Conservation (phyloP, 768 basidiomycete genomes). For the Stropharia rugosoannulata region DNA sequence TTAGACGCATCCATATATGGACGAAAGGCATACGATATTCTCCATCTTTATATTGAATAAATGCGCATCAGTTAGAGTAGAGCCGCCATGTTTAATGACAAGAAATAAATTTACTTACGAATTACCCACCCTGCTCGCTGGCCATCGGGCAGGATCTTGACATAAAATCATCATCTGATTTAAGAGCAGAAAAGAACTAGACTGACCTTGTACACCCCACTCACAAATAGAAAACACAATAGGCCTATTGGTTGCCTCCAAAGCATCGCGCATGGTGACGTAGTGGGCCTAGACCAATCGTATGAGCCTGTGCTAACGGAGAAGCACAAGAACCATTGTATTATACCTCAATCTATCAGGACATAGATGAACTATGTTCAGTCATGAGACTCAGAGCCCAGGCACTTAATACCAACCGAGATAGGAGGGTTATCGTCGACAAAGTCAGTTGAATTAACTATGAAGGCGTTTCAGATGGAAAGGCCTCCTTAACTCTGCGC, state of each 20-base stretch:
- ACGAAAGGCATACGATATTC: slow-evolving; percentile 37
- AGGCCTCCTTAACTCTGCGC: background rate
- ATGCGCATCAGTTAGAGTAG: background rate
- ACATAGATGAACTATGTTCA: background rate
- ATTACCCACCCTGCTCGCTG: slow-evolving; percentile 43
- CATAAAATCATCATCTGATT: background rate
- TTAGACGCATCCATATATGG: background rate
- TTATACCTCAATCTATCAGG: slow-evolving; percentile 33
- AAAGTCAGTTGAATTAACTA: slow-evolving; percentile 41
- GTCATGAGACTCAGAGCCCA: background rate
- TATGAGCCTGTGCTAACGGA: background rate
- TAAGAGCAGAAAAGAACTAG: background rate
- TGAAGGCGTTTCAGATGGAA: background rate
- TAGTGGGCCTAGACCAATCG: slow-evolving; percentile 34
- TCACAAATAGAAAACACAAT: slow-evolving; percentile 53
- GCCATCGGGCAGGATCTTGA: slow-evolving; percentile 50
- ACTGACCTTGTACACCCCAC: slow-evolving; percentile 42
- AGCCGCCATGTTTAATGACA: background rate
- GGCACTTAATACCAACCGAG: slow-evolving; percentile 22
- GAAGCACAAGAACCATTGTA: background rate
- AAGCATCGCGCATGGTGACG: slow-evolving; percentile 44
- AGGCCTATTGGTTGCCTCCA: slow-evolving; percentile 41
- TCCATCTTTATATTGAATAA: slow-evolving; percentile 28
- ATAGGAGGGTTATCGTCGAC: slow-evolving; percentile 46
- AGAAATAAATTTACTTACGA: slow-evolving; percentile 28